A percentile compares a stretch with the other conserved stretches of the same genome.
Conservation (phyloP, 2,329 filamentous ascomycete species). For the Grosmannia clavigera region DNA sequence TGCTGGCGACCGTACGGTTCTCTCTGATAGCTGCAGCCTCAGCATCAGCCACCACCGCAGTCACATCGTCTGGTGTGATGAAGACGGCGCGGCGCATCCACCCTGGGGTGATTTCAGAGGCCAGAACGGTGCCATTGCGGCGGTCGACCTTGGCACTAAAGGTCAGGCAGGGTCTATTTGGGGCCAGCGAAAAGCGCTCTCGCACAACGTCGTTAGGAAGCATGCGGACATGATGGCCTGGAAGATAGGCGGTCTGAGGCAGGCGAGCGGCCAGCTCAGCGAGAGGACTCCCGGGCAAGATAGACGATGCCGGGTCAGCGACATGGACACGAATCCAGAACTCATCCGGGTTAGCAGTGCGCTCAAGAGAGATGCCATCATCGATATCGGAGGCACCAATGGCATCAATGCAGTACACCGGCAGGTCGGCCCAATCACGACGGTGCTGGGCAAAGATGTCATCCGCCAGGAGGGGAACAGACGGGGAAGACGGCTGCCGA, state of each 20-base stretch:
- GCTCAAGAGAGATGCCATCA: conserved; percentile 63
- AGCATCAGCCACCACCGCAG: conserved; percentile 22
- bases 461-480: conserved; percentile 15
- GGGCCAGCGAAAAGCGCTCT: conserved; percentile 41
- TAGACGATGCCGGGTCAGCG: conserved; percentile 64
- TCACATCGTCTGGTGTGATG: conserved; percentile 40
- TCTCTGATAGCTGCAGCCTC: conserved; percentile 1
- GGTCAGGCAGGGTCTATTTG: conserved; percentile 41
- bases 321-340: conserved; percentile 70
- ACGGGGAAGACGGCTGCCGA: not conserved
- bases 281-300: conserved; percentile 45
- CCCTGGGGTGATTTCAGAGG: conserved; percentile 41
- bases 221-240: conserved; percentile 47
- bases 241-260: conserved; percentile 46
- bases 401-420: conserved; percentile 63
- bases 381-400: conserved; percentile 58
- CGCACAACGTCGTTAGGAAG: conserved; percentile 36
- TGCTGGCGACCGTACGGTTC: not conserved
- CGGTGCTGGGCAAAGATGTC: conserved; percentile 40
- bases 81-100: conserved; percentile 38
- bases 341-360: conserved; percentile 32
- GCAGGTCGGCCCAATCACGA: conserved; percentile 44
- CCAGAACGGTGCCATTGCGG: conserved; percentile 35
- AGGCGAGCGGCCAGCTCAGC: conserved; percentile 49
- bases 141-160: conserved; percentile 47